Base-by-base conservation (phyloP, 495 filamentous ascomycete species). In the Aspergillus indologenus region DNA sequence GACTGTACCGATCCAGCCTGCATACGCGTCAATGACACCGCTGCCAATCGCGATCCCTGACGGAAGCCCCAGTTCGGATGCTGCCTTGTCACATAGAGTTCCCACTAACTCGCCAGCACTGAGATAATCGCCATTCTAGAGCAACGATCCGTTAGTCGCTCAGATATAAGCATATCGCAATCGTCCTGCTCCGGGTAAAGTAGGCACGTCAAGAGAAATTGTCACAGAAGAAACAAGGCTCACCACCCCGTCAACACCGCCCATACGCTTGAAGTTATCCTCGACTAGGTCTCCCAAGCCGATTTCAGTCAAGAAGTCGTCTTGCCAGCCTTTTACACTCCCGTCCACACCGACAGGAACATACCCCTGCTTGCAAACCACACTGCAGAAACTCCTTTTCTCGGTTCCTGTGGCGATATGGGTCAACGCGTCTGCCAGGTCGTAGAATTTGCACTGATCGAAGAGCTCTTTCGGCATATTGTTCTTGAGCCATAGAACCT, bases 1-100 rank as follows among this genome's bases (percentile, higher is more conserved):
- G n/a, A 98, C 94, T 3, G 93, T 97, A 42, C 94, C 94, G 58
- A 98, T 90, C 94, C 94, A 98, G 22, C 94, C 94, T 18, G 94
- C 94, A 71, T 98, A 98, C 5, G 94, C 93, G 75, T 98, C 94
- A 61, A 98, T 98, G 42, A 98, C 94, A 68, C 93, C 92, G 63
- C 89, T 94, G 19, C 94, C 94, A 58, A 98, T 87, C 17, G 94
- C 91, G 65, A 95, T 93, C 9, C 93, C 94, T 5, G 88, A 76
- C 1, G 86, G 87, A n/a, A 98, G 77, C 3, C 94, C 94, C 54
- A 98, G 82, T 19, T 97, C 88, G 44, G 78, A 70, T 17, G 88
- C 90, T 18, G 94, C 91, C 61, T 88, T 90, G 57, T 92, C 89
- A 60, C 87, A 92, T 40, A 98, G 79, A 5, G 83, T 85, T 17